Evolutionary conservation across 164 flowering plant genomes (phyloP), one percentile per base, ranked within the genome.

Genomic region (Hamamelis virginiana): DNA sequence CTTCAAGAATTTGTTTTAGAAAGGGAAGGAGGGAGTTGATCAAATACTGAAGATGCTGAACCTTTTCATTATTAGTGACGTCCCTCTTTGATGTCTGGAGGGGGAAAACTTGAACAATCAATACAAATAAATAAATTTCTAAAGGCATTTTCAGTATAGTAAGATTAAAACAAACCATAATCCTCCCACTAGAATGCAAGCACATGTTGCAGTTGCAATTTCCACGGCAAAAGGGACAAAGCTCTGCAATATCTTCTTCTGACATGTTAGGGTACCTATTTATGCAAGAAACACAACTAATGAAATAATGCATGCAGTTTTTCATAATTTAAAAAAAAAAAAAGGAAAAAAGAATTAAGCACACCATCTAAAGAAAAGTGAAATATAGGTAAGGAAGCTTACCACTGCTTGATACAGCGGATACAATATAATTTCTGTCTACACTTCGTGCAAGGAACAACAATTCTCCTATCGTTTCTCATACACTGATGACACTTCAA

Each of bases 171-270:
- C 64, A 60, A 45, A 91, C 97, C 94, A 89, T 67, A 51, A 80
- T 67, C 19, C 47, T 72, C 59, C 84, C 81, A 72, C 75, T 65
- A 50, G 82, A 81, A 44, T 77, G 89, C 69, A 91, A 77, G 75
- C 97, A 91, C 4, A 5, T 23, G 65, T 79, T 81, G 71, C 97
- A 91, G 68, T 91, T 91, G 77, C 96, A 91, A 59, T 79, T 91
- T 61, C 74, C 77, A 21, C 88, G 79, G 72, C 94, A 91, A 70
- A 82, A 84, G 51, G 97, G 97, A 76, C 94, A 91, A 13, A 50
- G 38, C 55, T 78, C 75, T 25, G 81, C 68, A 43, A 91, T 38
- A 16, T 85, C 88, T 55, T 55, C 82, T 70, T 85, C 86, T 22
- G 71, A 16, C 59, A 80, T 63, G 21, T 78, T 22, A 52, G 92